phyloP scores from a whole-genome alignment of 2,329 filamentous ascomycete species.

The Neocucurbitaria cava region DNA sequence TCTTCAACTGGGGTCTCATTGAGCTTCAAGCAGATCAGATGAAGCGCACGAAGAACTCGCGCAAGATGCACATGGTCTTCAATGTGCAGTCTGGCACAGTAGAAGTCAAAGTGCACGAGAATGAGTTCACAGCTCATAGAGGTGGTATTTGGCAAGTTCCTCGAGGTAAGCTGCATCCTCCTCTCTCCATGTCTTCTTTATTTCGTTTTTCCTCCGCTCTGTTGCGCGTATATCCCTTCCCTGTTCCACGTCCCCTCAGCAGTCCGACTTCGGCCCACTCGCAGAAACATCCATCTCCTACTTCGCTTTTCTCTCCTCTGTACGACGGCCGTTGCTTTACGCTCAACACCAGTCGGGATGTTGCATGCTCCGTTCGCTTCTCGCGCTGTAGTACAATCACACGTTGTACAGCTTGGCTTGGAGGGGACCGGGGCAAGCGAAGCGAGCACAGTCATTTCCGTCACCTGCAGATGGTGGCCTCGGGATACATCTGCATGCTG shows the following conservation, averaged over 20 bases:
- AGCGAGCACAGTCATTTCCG: constrained; percentile 14
- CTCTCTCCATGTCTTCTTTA: constrained; percentile 7
- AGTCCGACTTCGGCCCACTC: background rate
- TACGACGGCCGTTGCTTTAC: constrained; percentile 43
- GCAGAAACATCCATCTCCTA: background rate
- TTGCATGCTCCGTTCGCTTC: constrained; percentile 20
- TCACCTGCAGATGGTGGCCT: constrained; percentile 30
- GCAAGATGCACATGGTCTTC: constrained; percentile 97
- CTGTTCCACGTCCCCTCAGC: background rate
- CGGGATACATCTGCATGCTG: constrained; percentile 20
- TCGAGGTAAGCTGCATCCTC: constrained; percentile 71
- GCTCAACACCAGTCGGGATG: constrained; percentile 24
- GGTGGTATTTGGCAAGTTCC: constrained; percentile 95
- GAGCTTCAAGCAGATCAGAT: constrained; percentile 83
- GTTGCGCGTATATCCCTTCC: background rate
- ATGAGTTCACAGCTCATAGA: constrained; percentile 80
- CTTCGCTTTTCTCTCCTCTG: constrained; percentile 12
- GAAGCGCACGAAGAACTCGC: constrained; percentile 89
- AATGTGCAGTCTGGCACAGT: constrained; percentile 88
- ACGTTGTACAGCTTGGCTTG: constrained; percentile 28
- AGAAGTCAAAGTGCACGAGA: constrained; percentile 77
- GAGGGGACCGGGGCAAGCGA: constrained; percentile 29
- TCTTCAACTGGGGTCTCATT: constrained; percentile 89
- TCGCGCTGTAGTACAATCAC: constrained; percentile 13
- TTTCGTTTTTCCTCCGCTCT: background rate